These are phyloP conservation scores for Pulicaria dysenterica DNA, from an alignment of 129 eudicot species.

Conservation along the genomic window DNA sequence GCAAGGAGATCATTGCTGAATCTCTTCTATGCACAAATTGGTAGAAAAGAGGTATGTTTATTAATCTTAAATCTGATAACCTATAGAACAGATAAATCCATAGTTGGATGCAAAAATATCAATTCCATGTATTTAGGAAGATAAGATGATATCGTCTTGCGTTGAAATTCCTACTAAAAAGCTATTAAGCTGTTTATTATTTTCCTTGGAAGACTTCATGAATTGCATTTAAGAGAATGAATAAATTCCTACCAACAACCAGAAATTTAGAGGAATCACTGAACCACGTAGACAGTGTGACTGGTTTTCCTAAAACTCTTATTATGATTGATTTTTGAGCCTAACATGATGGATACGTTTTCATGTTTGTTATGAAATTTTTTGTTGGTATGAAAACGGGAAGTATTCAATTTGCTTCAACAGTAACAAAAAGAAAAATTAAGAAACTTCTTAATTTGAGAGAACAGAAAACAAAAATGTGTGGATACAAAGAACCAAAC, in stretches of 20 bases:
- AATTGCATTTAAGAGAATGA: background rate
- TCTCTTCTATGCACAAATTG: constrained; percentile 77
- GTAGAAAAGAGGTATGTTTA: constrained; percentile 76
- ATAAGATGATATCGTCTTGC: background rate
- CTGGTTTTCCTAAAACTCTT: background rate
- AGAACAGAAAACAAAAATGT: background rate
- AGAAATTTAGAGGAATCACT: background rate
- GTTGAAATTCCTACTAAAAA: background rate
- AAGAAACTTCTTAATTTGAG: background rate
- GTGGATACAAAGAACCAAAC: background rate
- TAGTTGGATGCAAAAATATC: too few species aligned
- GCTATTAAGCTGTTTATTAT: background rate
- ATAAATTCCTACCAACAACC: background rate
- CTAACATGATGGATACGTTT: background rate
- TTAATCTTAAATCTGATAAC: background rate
- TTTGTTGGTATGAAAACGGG: background rate
- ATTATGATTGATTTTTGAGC: background rate
- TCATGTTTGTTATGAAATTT: background rate
- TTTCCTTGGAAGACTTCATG: background rate
- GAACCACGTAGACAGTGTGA: background rate
- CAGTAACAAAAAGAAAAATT: too few species aligned
- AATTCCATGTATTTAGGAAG: background rate
- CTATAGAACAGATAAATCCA: too few species aligned
- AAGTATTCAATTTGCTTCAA: background rate
- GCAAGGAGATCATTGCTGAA: constrained; percentile 85